Conservation (phyloP, 371 early-diverging fungal species). For the Mucor racemosus region DNA sequence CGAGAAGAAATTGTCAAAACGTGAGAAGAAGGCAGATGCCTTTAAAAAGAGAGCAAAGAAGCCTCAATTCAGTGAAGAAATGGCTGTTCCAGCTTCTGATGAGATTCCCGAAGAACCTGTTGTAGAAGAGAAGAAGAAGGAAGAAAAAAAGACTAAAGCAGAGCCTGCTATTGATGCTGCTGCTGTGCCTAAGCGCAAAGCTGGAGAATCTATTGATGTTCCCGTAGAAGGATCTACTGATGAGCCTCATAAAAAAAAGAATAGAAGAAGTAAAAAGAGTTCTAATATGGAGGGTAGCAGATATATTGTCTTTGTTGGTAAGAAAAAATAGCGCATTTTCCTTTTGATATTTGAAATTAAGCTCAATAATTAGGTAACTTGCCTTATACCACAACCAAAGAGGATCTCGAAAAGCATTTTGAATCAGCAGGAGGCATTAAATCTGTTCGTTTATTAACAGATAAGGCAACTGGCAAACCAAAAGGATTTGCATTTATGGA, state of each 20-base stretch:
- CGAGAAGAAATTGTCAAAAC: conserved; percentile 67
- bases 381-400: conserved; percentile 68
- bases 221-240: conserved; percentile 15
- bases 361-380: conserved; percentile 57
- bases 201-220: conserved; percentile 22
- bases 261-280: conserved; percentile 25
- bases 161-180: background rate
- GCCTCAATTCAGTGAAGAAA: conserved; percentile 43
- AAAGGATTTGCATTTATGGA: conserved; percentile 84
- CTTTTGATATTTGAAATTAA: too few species aligned
- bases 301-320: conserved; percentile 78
- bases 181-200: conserved; percentile 23
- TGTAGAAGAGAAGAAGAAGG: conserved; percentile 19
- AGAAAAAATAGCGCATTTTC: conserved; percentile 2
- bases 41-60: conserved; percentile 67
- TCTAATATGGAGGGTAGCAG: conserved; percentile 37
- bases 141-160: conserved; percentile 23
- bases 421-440: conserved; percentile 60
- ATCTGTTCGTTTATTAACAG: conserved; percentile 72
- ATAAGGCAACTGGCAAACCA: conserved; percentile 74
- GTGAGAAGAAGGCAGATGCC: conserved; percentile 67
- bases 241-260: conserved; percentile 22
- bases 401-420: conserved; percentile 69
- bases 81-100: conserved; percentile 55
- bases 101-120: conserved; percentile 20